Evolutionary conservation across 352 stramenopile genomes (phyloP).

Genomic region (Globisporangium lucens): DNA sequence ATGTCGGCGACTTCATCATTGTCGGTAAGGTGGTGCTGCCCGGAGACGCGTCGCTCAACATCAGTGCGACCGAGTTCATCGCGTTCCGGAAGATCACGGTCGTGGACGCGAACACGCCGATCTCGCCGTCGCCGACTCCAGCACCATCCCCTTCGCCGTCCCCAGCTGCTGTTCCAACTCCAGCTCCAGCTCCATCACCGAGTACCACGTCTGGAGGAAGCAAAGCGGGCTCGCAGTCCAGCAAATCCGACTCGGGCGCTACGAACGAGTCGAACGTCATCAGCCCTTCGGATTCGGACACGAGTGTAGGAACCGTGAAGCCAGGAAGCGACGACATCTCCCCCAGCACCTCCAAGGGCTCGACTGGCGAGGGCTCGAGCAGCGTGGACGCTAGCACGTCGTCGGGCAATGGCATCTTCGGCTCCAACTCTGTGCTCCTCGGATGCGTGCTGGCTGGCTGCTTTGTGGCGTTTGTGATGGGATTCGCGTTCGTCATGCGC

Average conservation of each 20-base stretch:
- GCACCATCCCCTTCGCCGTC: conserved; percentile 11
- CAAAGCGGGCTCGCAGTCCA: background rate
- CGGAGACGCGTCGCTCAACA: conserved; percentile 31
- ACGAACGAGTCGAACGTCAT: conserved; percentile 8
- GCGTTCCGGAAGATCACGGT: conserved; percentile 67
- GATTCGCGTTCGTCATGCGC: conserved; percentile 49
- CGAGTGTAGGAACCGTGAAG: conserved; percentile 8
- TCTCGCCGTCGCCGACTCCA: conserved; percentile 26
- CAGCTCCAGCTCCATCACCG: conserved; percentile 8
- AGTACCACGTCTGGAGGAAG: conserved; percentile 4
- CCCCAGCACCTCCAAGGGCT: background rate
- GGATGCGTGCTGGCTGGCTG: conserved; percentile 35
- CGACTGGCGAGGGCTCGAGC: conserved; percentile 1
- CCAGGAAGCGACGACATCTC: conserved; percentile 2
- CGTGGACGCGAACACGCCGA: conserved; percentile 37
- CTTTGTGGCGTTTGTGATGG: conserved; percentile 25
- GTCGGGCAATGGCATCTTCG: conserved; percentile 14
- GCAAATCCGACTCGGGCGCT: background rate
- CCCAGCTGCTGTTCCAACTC: conserved; percentile 3
- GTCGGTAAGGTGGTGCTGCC: conserved; percentile 62
- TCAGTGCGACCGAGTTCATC: conserved; percentile 61
- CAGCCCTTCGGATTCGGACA: background rate
- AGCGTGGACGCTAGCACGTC: conserved; percentile 17
- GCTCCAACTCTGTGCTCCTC: conserved; percentile 32
- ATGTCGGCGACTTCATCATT: conserved; percentile 59